These are phyloP conservation scores for Solanum corneliomulleri DNA, from an alignment of 257 asterid species.

Conservation along the genomic window DNA sequence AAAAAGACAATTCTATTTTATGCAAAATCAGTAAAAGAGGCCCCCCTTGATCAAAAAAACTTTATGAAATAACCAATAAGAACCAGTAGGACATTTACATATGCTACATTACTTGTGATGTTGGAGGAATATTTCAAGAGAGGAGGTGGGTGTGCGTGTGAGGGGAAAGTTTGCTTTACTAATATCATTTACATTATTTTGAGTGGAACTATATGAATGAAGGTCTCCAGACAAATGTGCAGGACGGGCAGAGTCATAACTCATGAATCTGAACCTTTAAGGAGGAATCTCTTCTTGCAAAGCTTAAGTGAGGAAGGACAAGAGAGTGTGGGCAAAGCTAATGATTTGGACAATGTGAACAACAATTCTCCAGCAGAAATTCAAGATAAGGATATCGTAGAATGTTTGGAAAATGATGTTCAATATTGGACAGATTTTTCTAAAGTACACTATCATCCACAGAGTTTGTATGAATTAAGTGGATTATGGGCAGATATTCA, in stretches of 20 bases:
- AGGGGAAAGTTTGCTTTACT: background rate
- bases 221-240: constrained; percentile 27
- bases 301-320: constrained; percentile 54
- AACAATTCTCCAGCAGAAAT: constrained; percentile 28
- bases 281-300: constrained; percentile 79
- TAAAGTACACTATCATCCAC: constrained; percentile 90
- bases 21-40: background rate
- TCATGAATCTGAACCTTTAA: constrained; percentile 50
- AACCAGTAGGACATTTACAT: background rate
- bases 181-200: background rate
- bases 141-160: background rate
- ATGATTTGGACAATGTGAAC: constrained; percentile 14
- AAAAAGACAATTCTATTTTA: background rate
- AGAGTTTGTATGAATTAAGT: constrained; percentile 69
- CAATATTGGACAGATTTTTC: constrained; percentile 92
- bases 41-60: background rate
- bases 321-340: constrained; percentile 9
- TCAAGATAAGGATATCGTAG: constrained; percentile 68
- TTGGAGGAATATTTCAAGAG: background rate
- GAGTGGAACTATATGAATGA: constrained; percentile 11
- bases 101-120: background rate
- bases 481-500: constrained; percentile 54
- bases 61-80: background rate
- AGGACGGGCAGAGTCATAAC: constrained; percentile 75
- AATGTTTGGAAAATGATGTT: constrained; percentile 64